phyloP scores from a whole-genome alignment of 208 protist genomes.

The Balamuthia mandrillaris region DNA sequence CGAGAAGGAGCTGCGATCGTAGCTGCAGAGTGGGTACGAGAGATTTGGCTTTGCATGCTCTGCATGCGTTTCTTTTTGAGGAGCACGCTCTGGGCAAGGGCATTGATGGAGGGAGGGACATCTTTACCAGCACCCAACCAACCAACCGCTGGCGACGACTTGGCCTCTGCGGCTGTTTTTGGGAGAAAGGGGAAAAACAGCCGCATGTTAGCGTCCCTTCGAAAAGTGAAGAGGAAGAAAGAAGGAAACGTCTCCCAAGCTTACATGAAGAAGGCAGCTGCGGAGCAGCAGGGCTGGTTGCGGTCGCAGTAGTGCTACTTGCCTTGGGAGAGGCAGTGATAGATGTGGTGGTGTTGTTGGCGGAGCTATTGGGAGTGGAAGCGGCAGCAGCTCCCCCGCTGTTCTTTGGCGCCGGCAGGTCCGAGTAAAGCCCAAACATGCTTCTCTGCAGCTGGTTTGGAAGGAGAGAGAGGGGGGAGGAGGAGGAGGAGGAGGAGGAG shows the following conservation, averaged over 20 bases:
- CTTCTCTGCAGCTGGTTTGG: too few relatives aligned
- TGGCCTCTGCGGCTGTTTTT: not conserved
- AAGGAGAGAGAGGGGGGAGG: too few relatives aligned
- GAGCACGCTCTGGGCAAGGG: not conserved
- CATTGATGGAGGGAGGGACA: not conserved
- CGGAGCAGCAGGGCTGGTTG: too few relatives aligned
- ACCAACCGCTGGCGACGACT: not conserved
- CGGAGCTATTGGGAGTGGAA: not conserved
- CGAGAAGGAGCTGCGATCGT: not conserved
- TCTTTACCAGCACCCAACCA: not conserved
- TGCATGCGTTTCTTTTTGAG: conserved; percentile 1
- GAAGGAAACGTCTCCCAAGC: not conserved
- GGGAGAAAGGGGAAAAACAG: not conserved
- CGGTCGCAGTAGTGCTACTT: too few relatives aligned
- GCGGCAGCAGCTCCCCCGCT: not conserved
- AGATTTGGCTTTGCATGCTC: not conserved
- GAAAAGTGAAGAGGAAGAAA: not conserved
- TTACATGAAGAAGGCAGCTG: not conserved
- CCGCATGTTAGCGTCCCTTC: not conserved
- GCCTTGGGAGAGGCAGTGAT: too few relatives aligned
- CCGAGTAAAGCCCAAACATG: conserved; percentile 12
- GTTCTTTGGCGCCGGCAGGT: not conserved
- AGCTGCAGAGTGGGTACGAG: not conserved
- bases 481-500: too few relatives aligned
- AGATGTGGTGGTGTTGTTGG: not conserved